These are phyloP conservation scores for Alternaria ethzedia DNA, from an alignment of 2,329 filamentous ascomycete genomes.

Conservation along the genomic window DNA sequence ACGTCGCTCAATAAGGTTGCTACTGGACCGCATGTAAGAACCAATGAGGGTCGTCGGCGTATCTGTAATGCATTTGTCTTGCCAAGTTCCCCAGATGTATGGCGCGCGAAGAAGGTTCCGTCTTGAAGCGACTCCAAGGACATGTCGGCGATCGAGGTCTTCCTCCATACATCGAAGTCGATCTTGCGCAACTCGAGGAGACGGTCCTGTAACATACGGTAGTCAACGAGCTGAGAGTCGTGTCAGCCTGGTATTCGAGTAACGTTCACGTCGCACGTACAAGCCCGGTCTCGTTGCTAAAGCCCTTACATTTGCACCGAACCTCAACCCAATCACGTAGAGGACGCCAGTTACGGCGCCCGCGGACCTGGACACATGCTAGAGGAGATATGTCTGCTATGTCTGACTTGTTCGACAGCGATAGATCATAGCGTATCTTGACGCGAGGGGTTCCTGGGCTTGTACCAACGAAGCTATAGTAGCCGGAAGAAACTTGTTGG, in stretches of 20 bases:
- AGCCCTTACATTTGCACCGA: background rate
- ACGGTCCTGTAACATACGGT: background rate
- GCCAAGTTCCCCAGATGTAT: background rate
- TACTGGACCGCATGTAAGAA: background rate
- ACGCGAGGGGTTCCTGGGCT: background rate
- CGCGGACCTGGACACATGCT: background rate
- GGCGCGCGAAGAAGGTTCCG: background rate
- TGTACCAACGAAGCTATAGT: background rate
- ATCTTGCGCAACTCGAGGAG: background rate
- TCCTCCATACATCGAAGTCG: background rate
- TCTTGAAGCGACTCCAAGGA: background rate
- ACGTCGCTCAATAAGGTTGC: background rate
- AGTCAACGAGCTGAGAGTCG: background rate
- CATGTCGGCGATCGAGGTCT: background rate
- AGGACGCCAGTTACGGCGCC: background rate
- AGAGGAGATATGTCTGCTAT: background rate
- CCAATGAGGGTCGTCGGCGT: background rate
- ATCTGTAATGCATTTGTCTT: background rate
- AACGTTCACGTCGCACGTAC: background rate
- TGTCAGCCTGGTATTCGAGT: background rate
- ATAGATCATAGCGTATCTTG: background rate
- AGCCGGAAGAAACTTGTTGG: background rate
- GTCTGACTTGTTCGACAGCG: background rate
- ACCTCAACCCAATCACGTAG: background rate
- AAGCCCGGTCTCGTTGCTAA: background rate